Evolutionary conservation across 1,284 basidiomycete genomes (phyloP), one percentile per base, ranked within the genome.

Genomic region (Irpex rosettiformis): DNA sequence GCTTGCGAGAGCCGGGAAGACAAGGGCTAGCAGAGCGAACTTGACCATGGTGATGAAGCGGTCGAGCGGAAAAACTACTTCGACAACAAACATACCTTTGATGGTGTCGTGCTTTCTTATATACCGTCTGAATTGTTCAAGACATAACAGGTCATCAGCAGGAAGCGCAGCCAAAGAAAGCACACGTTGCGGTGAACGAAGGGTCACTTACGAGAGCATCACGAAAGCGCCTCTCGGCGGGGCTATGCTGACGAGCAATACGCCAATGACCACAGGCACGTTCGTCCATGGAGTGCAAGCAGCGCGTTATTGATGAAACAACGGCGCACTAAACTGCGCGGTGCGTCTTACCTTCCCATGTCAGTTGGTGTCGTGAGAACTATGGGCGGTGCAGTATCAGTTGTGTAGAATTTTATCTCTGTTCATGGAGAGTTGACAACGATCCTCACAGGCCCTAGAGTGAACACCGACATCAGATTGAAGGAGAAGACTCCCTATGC

Each of bases 1-100:
- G 30, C 58, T 58, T 16, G 37, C 29, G 16, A 58, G 16, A 48
- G 52, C 57, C 5, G 49, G 21, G 7, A 65, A 30, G 4, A 61
- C 60, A 28, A 66, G 25, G 30, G 40, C 52, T 21, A 13, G 3
- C 0, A 55, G 29, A 43, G 33, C 18, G 40, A 48, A 22, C 18
- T 40, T 21, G 25, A 51, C 5, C 48, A 51, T 51, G 27, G 16
- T 29, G 45, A 48, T 29, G 25, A 51, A n/a, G 22, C 24, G n/a
- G 18, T 21, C 1, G 45, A 37, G 22, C n/a, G 3, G 18, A 33
- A 25, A 49, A 40, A 1, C 37, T 13, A 3, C 37, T 40, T 40
- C 10, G 37, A 40, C n/a, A n/a, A 16, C 37, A 40, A 11, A 13
- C 37, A n/a, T 16, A 40, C 37, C 37, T 40, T n/a, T 40, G 2